Conservation (phyloP, 805 yeast species). For the Yamadazyma paraphyllophila region DNA sequence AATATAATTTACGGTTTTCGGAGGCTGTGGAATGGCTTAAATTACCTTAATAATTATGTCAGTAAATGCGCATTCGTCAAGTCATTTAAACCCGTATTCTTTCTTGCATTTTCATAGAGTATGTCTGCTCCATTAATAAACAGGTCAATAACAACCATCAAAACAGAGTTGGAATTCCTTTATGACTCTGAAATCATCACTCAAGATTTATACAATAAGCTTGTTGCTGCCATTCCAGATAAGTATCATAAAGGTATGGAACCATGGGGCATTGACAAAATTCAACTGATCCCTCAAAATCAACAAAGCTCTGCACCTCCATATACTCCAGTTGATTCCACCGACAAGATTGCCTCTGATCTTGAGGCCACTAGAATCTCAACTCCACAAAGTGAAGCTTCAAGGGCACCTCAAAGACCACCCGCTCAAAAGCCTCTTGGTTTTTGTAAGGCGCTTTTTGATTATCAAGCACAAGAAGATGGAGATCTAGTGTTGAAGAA, state of each 20-base stretch:
- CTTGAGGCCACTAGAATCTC: neutral
- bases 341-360: slow-evolving; percentile 1
- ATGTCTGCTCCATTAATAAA: slow-evolving; percentile 62
- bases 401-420: slow-evolving; percentile 16
- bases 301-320: neutral
- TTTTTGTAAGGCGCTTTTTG: slow-evolving; percentile 66
- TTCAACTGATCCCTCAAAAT: slow-evolving; percentile 8
- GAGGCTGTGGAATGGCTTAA: neutral
- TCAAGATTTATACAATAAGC: slow-evolving; percentile 49
- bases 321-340: neutral
- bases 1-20: neutral
- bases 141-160: slow-evolving; percentile 71
- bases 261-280: slow-evolving; percentile 44
- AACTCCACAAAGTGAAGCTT: slow-evolving; percentile 8
- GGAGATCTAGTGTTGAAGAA: slow-evolving; percentile 65
- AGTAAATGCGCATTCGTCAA: slow-evolving; percentile 1
- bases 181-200: slow-evolving; percentile 71
- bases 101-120: neutral
- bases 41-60: neutral
- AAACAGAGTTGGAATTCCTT: slow-evolving; percentile 79
- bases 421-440: slow-evolving; percentile 25
- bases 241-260: slow-evolving; percentile 51
- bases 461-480: slow-evolving; percentile 67
- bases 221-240: slow-evolving; percentile 54
- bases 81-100: neutral